Base-by-base conservation (phyloP, 768 basidiomycete genomes). In the Mycena haematopus region DNA sequence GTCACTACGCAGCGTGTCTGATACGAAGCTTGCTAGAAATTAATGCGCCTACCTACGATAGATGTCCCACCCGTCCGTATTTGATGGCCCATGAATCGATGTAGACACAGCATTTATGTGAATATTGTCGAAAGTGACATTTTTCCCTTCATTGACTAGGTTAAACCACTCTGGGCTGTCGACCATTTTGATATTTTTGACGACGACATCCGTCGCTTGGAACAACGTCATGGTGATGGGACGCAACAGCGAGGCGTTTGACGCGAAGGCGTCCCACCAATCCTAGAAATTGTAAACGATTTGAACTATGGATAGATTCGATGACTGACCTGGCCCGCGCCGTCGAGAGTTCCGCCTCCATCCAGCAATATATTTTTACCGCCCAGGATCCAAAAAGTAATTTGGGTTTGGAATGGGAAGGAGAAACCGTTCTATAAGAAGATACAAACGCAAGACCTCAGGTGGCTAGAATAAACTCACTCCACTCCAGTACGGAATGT, bases 261-360 rank as follows among this genome's bases (percentile, higher is more conserved):
- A 31, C 9, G 63, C 58, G 25, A 84, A 84, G 31, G 80, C 78
- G 62, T 86, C 84, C 66, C 81, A 86, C 85, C 85, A 86, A 7
- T 78, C 73, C 83, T 84, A 46, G 7, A 53, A 9, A 4, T 25
- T 25, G 5, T 24, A 29, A 25, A 14, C 38, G 21, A 47, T 42
- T 29, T 15, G 57, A 19, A 21, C 25, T 19, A 44, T 47, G 8
- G 15, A 17, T 6, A 31, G 29, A 31, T 4, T 5, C 29, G 29
- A 25, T 11, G 2, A 59, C 80, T 56, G 64, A 84, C 83, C 74
- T 88, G 86, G 15, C 88, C 88, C 33, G 82, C 79, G 19, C 87
- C 88, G 69, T 88, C 86, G 19, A 90, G 76, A 2, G 85, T 86
- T 13, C 88, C 88, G 36, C 87, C 86, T 8, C 88, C 87, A 57